phyloP scores from a whole-genome alignment of 2,329 filamentous ascomycete genomes.

The Colletotrichum chlorophyti region DNA sequence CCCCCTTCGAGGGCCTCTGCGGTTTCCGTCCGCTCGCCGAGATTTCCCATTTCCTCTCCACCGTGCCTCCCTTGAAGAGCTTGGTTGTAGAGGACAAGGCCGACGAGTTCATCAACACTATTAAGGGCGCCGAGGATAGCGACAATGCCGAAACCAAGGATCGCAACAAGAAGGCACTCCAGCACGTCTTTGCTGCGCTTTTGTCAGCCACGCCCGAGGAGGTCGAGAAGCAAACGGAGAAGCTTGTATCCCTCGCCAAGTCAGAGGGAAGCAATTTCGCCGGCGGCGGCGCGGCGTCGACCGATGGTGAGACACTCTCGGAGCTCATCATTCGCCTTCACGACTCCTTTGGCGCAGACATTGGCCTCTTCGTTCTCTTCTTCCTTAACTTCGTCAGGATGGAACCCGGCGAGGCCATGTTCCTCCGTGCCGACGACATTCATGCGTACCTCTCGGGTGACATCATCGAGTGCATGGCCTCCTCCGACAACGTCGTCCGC shows the following conservation, averaged over 20 bases:
- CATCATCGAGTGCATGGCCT: constrained; percentile 99
- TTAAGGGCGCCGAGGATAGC: constrained; percentile 50
- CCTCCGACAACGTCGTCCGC: constrained; percentile 97
- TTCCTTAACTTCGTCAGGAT: constrained; percentile 96
- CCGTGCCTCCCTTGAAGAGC: constrained; percentile 61
- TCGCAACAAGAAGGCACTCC: constrained; percentile 80
- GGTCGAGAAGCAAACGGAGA: constrained; percentile 68
- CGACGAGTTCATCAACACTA: constrained; percentile 57
- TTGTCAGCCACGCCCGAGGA: constrained; percentile 75
- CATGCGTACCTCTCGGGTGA: constrained; percentile 94
- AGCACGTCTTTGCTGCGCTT: constrained; percentile 76
- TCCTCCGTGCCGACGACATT: constrained; percentile 95
- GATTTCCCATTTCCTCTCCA: constrained; percentile 82
- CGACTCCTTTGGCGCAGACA: constrained; percentile 84
- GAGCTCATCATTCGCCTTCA: constrained; percentile 81
- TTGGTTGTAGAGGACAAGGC: constrained; percentile 73
- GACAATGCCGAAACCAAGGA: constrained; percentile 71
- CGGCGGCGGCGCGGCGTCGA: constrained; percentile 68
- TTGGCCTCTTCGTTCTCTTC: constrained; percentile 94
- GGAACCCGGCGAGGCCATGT: constrained; percentile 89
- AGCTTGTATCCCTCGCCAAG: constrained; percentile 75
- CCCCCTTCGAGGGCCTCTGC: constrained; percentile 93
- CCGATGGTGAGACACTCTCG: constrained; percentile 72
- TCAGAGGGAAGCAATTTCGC: constrained; percentile 77
- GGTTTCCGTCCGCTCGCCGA: constrained; percentile 90